These are phyloP conservation scores for Leccinum boreale DNA, from an alignment of 768 basidiomycete species.

Conservation along the genomic window DNA sequence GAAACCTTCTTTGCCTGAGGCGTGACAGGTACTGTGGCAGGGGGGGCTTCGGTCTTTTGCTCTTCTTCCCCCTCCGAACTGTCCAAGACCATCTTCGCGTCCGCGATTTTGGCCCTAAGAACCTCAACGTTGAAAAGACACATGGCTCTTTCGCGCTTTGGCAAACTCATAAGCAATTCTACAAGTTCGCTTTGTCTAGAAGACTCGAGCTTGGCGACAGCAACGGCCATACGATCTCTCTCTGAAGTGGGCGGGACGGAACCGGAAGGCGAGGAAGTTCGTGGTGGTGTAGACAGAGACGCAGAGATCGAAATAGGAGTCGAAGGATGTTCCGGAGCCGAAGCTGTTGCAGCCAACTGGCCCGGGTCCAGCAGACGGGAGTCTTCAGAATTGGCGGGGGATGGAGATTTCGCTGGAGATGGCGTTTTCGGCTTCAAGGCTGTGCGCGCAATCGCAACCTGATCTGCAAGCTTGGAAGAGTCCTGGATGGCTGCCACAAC, in stretches of 20 bases:
- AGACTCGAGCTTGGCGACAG: slow-evolving; percentile 63
- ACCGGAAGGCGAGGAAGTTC: slow-evolving; percentile 75
- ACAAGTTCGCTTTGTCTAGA: slow-evolving; percentile 61
- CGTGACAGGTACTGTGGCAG: slow-evolving; percentile 46
- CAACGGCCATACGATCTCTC: slow-evolving; percentile 67
- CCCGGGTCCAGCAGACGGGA: slow-evolving; percentile 66
- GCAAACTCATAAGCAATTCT: slow-evolving; percentile 79
- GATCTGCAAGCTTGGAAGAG: slow-evolving; percentile 58
- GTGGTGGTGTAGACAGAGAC: slow-evolving; percentile 75
- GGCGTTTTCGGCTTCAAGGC: slow-evolving; percentile 35
- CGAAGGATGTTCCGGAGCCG: slow-evolving; percentile 87
- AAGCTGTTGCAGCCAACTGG: slow-evolving; percentile 68
- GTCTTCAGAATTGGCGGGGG: slow-evolving; percentile 61
- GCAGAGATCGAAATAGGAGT: slow-evolving; percentile 79
- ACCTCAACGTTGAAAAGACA: slow-evolving; percentile 87
- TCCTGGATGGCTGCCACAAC: slow-evolving; percentile 77
- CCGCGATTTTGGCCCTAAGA: slow-evolving; percentile 70
- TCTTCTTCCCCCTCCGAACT: slow-evolving; percentile 60
- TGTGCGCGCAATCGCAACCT: slow-evolving; percentile 46
- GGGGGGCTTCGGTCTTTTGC: slow-evolving; percentile 21
- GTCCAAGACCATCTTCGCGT: slow-evolving; percentile 80
- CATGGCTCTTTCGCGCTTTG: slow-evolving; percentile 86
- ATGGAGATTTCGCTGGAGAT: slow-evolving; percentile 50
- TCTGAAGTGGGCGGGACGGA: slow-evolving; percentile 64
- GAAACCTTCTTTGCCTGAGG: slow-evolving; percentile 61